These are phyloP conservation scores for Corylus americana DNA, from an alignment of 306 rosid genomes.

Conservation along the genomic window DNA sequence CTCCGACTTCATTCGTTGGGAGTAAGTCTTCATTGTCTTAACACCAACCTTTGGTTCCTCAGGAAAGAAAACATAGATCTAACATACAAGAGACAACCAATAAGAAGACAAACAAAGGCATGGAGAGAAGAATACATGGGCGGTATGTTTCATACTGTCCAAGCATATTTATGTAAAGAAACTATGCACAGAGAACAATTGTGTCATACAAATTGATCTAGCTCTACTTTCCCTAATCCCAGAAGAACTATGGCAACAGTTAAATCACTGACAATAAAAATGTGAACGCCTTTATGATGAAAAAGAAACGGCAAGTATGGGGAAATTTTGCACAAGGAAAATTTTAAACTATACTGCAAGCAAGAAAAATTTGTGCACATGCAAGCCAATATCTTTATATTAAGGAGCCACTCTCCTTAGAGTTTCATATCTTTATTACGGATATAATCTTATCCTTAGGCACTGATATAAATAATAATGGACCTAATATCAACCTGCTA, in stretches of 20 bases:
- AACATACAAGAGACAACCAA: slow-evolving; percentile 23
- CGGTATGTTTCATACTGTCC: neutral
- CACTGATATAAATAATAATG: neutral
- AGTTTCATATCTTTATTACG: neutral
- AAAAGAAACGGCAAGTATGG: neutral
- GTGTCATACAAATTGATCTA: neutral
- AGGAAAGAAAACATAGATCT: slow-evolving; percentile 79
- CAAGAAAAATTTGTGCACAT: neutral
- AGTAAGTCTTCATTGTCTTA: slow-evolving; percentile 52
- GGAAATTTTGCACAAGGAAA: neutral
- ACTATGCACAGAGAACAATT: neutral
- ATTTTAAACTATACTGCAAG: neutral
- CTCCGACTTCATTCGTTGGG: slow-evolving; percentile 64
- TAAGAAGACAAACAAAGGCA: neutral
- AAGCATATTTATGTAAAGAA: neutral
- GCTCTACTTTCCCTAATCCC: slow-evolving; percentile 1
- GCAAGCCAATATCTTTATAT: neutral
- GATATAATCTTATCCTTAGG: too few species aligned
- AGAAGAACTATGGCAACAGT: neutral
- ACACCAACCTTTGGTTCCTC: slow-evolving; percentile 66
- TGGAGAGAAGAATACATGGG: neutral
- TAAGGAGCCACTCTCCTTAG: neutral
- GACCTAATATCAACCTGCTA: neutral
- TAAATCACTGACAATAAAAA: neutral
- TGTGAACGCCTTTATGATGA: neutral